Conservation (phyloP, 192 early-diverging fungal genomes). For the Chytriomyces sp. region DNA sequence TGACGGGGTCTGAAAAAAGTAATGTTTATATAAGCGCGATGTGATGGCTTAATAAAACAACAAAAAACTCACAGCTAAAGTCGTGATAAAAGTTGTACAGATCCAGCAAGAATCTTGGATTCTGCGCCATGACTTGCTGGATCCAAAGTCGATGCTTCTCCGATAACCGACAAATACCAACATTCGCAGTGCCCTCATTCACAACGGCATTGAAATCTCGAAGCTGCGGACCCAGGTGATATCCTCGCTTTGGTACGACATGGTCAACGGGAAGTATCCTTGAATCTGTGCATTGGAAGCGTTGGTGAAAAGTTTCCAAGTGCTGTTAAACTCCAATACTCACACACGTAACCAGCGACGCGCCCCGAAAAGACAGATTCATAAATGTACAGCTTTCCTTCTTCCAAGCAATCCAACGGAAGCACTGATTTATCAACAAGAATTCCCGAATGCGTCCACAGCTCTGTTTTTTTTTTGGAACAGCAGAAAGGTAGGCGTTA, state of each 20-base stretch:
- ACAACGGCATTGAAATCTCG: constrained; percentile 32
- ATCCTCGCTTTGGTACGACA: constrained; percentile 1
- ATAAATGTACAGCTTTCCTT: constrained; percentile 43
- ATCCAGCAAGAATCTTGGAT: constrained; percentile 20
- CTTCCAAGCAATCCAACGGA: constrained; percentile 35
- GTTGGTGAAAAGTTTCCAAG: background rate
- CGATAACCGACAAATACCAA: constrained; percentile 35
- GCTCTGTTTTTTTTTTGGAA: background rate
- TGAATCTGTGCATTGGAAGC: constrained; percentile 26
- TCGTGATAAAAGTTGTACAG: constrained; percentile 27
- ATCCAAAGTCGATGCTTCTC: background rate
- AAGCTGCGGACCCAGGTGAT: constrained; percentile 40
- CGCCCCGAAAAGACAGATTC: constrained; percentile 41
- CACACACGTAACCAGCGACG: constrained; percentile 34
- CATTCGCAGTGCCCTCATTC: constrained; percentile 27
- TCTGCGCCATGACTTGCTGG: background rate
- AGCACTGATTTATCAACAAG: constrained; percentile 37
- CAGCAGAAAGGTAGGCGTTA: too few relatives aligned
- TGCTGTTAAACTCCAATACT: background rate
- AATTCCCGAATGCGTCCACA: constrained; percentile 43
- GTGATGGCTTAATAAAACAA: too few relatives aligned
- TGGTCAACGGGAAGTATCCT: constrained; percentile 28
- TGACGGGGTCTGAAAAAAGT: constrained; percentile 19
- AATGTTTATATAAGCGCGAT: too few relatives aligned
- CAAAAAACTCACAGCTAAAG: background rate